Percentiles rank a stretch among this genome's conserved stretches.
Evolutionary conservation across 1,284 basidiomycete species (phyloP).

Genomic region (Moniliella sp.): DNA sequence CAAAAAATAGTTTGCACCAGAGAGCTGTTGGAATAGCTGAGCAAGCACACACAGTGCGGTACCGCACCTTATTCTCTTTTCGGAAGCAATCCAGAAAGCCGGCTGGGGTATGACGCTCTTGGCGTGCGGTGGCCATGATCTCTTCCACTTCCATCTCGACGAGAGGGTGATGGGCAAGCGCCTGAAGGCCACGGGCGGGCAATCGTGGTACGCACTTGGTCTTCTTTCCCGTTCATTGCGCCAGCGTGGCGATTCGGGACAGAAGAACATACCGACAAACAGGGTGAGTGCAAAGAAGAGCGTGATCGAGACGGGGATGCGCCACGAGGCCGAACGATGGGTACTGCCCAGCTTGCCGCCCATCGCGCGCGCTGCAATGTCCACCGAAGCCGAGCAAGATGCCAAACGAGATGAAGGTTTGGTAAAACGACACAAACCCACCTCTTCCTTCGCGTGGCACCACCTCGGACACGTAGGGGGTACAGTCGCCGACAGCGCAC

Average conservation of each 20-base stretch:
- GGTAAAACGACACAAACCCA: constrained; percentile 47
- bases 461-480: constrained; percentile 56
- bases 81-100: constrained; percentile 28
- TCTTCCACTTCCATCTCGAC: constrained; percentile 24
- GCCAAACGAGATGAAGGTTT: constrained; percentile 33
- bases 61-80: constrained; percentile 16
- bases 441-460: constrained; percentile 57
- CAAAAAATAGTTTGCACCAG: constrained; percentile 45
- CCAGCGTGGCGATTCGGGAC: constrained; percentile 56
- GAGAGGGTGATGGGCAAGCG: constrained; percentile 17
- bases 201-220: constrained; percentile 42
- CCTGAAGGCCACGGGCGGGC: constrained; percentile 36
- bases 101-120: constrained; percentile 8
- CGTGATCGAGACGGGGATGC: constrained; percentile 48
- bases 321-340: constrained; percentile 47
- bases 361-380: background rate
- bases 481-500: constrained; percentile 46
- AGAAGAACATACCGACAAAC: constrained; percentile 48
- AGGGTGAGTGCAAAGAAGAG: constrained; percentile 50
- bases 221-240: constrained; percentile 38
- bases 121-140: constrained; percentile 15
- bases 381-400: background rate
- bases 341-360: background rate
- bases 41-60: constrained; percentile 36
- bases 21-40: constrained; percentile 58